Evolutionary conservation across 1,284 basidiomycete species (phyloP), one percentile per base, ranked within the genome.

Genomic region (Ceratobasidium papillatum): DNA sequence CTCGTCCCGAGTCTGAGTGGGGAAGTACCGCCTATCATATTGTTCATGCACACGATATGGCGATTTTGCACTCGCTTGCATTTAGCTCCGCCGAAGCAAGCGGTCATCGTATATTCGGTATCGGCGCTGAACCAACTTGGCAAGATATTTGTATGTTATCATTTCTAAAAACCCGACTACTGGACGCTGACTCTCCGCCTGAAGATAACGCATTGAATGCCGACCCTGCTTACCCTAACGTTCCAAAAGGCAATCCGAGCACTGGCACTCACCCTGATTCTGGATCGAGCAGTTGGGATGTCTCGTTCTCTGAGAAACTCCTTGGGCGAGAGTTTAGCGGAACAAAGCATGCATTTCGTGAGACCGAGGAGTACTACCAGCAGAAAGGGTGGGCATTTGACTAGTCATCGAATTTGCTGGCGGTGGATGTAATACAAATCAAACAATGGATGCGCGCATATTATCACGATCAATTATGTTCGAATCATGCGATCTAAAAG

Each of bases 111-210:
- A 30, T 58, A 49, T 17, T 71, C n/a, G 66, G 49, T 12, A 34
- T 71, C 25, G 54, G 17, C 1, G 36, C 66, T 3, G 52, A 58
- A 14, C 38, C 54, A 8, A 71, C 34, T 36, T 69, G 66, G 66
- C 66, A 69, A 22, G 41, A 69, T n/a, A 58, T 69, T 47, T 69
- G 66, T 69, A 47, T 19, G 66, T 45, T n/a, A 17, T 30, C n/a
- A n/a, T n/a, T 2, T 30, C 14, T 22, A n/a, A 36, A 34, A 8
- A 4, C 7, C 41, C 0, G 3, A 17, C 3, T 1, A 17, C 19
- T 32, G 1, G 1, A 49, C 19, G 27, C 52, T 59, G 8, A 68
- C 17, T 34, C 0, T 32, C 1, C 8, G 3, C 11, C 9, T 22
- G 3, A n/a, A 71, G 66, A 71, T 30, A 34, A 71, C 41, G 52